A percentile compares a stretch with the other conserved stretches of the same genome.
These are phyloP conservation scores for Ceratobasidium sp. DNA, from an alignment of 1,284 basidiomycete genomes.

Conservation along the genomic window DNA sequence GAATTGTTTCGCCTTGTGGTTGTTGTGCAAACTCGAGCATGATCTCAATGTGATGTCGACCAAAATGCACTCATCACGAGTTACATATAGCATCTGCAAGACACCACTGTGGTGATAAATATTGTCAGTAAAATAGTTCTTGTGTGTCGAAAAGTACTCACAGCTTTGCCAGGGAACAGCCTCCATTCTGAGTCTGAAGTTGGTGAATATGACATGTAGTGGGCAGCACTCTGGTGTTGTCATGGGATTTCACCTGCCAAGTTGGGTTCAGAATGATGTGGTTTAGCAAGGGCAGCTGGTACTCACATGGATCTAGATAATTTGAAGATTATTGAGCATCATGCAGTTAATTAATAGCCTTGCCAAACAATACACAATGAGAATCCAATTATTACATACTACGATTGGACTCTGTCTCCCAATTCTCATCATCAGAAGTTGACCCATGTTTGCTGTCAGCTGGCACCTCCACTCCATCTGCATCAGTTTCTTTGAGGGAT, in stretches of 20 bases:
- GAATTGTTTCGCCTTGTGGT: neutral
- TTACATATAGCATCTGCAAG: conserved; percentile 22
- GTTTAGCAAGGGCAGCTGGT: neutral
- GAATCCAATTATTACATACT: neutral
- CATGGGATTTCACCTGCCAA: neutral
- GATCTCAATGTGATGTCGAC: neutral
- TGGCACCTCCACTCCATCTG: neutral
- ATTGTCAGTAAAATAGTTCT: neutral
- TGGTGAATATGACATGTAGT: neutral
- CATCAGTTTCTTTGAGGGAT: neutral
- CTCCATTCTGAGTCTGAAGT: neutral
- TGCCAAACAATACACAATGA: neutral
- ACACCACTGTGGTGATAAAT: neutral
- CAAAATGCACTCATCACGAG: neutral
- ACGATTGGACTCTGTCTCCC: conserved; percentile 1
- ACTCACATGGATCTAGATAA: neutral
- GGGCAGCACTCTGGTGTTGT: neutral
- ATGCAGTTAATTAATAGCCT: neutral
- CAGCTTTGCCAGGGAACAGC: conserved; percentile 1
- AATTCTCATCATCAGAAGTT: neutral
- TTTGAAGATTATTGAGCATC: neutral
- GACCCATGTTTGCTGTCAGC: neutral
- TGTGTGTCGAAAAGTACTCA: neutral
- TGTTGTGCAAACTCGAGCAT: conserved; percentile 7
- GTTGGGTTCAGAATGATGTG: neutral